Evolutionary conservation across 805 yeast genomes (phyloP), one percentile per base, ranked within the genome.

Genomic region (Tetrapisispora pingtungensis): DNA sequence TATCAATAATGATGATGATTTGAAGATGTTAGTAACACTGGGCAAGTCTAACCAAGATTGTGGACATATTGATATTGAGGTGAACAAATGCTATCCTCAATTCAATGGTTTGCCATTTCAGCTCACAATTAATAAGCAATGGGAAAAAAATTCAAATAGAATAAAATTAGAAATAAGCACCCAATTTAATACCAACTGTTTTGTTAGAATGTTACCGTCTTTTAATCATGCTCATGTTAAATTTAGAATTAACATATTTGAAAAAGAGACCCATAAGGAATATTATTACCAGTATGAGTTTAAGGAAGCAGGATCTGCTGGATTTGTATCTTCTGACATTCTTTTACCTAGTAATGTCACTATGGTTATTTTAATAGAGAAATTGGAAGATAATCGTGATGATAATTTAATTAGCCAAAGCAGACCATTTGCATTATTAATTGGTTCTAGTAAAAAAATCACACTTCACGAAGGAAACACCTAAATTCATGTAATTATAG

Each of bases 241-340:
- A 8, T 36, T 52, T 19, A 51, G 61, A 30, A 52, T 56, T 37
- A 54, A 52, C 36, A 34, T 60, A 4, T 57, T 49, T 43, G 58
- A 53, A 20, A 38, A 22, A 2, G 51, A 50, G 7, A 44, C 50
- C n/a, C 49, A 47, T 38, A n/a, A 41, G n/a, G n/a, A 33, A 7
- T 18, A 57, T 7, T 40, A 45, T 36, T 33, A 41, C 12, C 43
- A 46, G 30, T 43, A 44, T n/a, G 27, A 28, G 3, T 58, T 48
- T 38, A 39, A 41, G 22, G 20, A 34, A 4, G 33, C 36, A 12
- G 45, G 51, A 3, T 41, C 40, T 17, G 52, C 50, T 15, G 58
- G 59, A 4, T 15, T 54, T 2, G 51, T 57, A 0, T 40, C 56
- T 10, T 47, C 54, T 1, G 34, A 51, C n/a, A 18, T 56, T 14